Base-by-base conservation (phyloP, 2,329 filamentous ascomycete species). In the Penicillium hesseltinei region DNA sequence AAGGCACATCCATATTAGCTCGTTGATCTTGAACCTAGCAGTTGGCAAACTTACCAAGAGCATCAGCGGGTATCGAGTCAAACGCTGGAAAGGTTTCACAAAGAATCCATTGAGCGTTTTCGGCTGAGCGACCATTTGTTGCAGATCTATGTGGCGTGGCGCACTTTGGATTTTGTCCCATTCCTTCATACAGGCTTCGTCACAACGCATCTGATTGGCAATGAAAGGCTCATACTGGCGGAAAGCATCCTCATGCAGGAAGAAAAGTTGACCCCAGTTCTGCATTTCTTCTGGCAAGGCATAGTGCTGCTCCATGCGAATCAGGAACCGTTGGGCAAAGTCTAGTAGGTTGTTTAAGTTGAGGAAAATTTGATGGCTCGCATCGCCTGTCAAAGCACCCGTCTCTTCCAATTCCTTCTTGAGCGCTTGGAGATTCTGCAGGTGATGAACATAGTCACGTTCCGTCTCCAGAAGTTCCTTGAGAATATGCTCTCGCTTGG, bases 181-280 rank as follows among this genome's bases (percentile, higher is more conserved):
- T 59, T 93, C 88, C 58, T 88, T 84, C 65, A 90, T 87, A 15
- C 92, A 92, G n/a, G 90, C 84, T 64, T 88, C 84, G 52, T 93
- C 92, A 57, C 93, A 95, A 71, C 91, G 92, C 65, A 91, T 87
- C 77, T 97, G 93, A 71, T 99, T 99, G 35, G 94, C 91, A 66
- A 97, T 97, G 69, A 97, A 99, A 2, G 92, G 92, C 69, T 96
- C 91, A 73, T 99, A 99, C 59, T 96, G 92, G 61, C 88, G 86
- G 74, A 99, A 97, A 0, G 87, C 85, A 58, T 94, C 90, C 71
- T 94, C 91, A 71, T 93, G 92, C 15, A 87, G 81, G 15, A 89
- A 83, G 71, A 97, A 97, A 0, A 95, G 85, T n/a, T 86, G 82
- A n/a, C 94, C 94, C 94, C 94, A 99, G 72, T 93, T 89, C 73